phyloP scores from a whole-genome alignment of 768 basidiomycete species.

The Hortiboletus campestris region DNA sequence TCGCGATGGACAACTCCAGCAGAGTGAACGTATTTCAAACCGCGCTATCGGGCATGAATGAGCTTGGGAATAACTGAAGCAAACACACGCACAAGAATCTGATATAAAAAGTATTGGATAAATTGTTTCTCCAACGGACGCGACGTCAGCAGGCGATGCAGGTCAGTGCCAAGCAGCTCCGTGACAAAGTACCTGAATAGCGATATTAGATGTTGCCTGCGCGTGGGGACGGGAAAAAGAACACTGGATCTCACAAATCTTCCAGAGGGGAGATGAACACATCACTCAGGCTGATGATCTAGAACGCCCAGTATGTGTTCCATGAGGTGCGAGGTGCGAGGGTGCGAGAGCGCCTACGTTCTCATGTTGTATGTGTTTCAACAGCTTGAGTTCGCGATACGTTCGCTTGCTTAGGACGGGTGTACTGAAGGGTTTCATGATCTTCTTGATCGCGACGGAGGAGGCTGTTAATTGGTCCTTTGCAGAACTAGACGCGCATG shows the following conservation, averaged over 20 bases:
- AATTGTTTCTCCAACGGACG: conserved; percentile 99
- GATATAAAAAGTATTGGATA: conserved; percentile 99
- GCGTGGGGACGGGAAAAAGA: not conserved
- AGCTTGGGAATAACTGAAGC: not conserved
- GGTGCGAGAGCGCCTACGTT: conserved; percentile 57
- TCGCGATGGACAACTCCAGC: conserved; percentile 99
- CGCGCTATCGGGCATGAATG: conserved; percentile 56
- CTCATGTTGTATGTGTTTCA: conserved; percentile 98
- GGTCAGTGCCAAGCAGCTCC: conserved; percentile 95
- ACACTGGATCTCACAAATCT: conserved; percentile 67
- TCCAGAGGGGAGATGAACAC: conserved; percentile 99
- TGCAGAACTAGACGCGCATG: conserved; percentile 60
- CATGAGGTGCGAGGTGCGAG: conserved; percentile 3
- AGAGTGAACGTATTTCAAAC: conserved; percentile 98
- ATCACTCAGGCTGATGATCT: conserved; percentile 99
- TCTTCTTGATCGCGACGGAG: conserved; percentile 99
- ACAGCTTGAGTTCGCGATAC: conserved; percentile 94
- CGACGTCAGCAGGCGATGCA: conserved; percentile 94
- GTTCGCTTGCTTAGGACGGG: conserved; percentile 98
- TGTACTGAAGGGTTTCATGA: conserved; percentile 99
- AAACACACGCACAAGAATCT: conserved; percentile 74
- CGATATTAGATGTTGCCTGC: not conserved
- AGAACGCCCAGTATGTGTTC: not conserved
- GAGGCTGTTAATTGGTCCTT: conserved; percentile 93
- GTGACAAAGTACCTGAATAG: conserved; percentile 91